Evolutionary conservation across 2,329 filamentous ascomycete genomes (phyloP).

Genomic region (Byssochlamys sp.): DNA sequence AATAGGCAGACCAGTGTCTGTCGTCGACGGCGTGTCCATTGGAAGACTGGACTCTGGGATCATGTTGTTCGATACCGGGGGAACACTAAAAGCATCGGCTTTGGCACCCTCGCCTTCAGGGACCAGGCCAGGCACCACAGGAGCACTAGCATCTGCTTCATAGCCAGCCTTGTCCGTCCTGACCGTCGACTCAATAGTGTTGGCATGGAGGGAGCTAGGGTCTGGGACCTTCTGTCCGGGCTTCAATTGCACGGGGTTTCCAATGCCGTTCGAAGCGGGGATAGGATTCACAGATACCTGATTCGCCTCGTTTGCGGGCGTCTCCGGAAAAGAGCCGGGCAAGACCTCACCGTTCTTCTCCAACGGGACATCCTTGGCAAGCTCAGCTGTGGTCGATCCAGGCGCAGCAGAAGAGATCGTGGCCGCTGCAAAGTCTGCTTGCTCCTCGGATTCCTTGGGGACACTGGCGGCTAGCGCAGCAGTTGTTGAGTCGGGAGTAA

Average conservation of each 20-base stretch:
- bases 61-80: constrained; percentile 51
- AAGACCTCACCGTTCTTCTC: constrained; percentile 40
- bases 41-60: constrained; percentile 78
- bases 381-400: constrained; percentile 57
- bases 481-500: constrained; percentile 61
- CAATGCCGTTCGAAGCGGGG: constrained; percentile 47
- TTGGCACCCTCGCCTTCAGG: constrained; percentile 30
- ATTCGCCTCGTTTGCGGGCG: constrained; percentile 47
- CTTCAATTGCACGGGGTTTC: constrained; percentile 70
- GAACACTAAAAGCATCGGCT: constrained; percentile 40
- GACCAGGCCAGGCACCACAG: constrained; percentile 38
- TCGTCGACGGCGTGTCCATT: constrained; percentile 42
- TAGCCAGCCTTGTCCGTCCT: constrained; percentile 75
- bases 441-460: constrained; percentile 20
- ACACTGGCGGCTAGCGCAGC: constrained; percentile 40
- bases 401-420: constrained; percentile 59
- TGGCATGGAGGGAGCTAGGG: constrained; percentile 51
- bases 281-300: constrained; percentile 46
- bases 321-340: constrained; percentile 64
- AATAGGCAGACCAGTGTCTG: constrained; percentile 46
- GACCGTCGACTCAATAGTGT: constrained; percentile 59
- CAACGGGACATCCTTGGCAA: constrained; percentile 59
- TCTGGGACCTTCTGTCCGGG: constrained; percentile 76
- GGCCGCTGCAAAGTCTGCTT: constrained; percentile 19
- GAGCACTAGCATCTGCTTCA: constrained; percentile 56